These are phyloP conservation scores for Geotrichum bryndzae DNA, from an alignment of 1,139 yeast species.

Conservation along the genomic window DNA sequence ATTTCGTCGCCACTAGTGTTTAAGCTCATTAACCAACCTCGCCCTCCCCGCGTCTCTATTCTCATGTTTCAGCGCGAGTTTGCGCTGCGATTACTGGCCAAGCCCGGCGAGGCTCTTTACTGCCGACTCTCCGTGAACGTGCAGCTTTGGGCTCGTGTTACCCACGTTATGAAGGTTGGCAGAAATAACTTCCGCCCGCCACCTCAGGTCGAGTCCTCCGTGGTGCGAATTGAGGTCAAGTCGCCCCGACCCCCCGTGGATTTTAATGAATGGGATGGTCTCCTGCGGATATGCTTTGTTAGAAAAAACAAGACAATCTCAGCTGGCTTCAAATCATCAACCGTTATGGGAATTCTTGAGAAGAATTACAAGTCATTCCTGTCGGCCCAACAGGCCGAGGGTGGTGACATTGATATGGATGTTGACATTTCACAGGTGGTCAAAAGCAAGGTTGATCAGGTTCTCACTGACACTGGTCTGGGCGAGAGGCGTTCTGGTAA, in stretches of 20 bases:
- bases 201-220: constrained; percentile 96
- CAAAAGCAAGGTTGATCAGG: constrained; percentile 32
- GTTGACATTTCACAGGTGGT: constrained; percentile 24
- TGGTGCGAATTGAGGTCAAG: constrained; percentile 87
- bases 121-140: constrained; percentile 93
- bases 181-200: constrained; percentile 96
- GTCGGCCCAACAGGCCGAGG: constrained; percentile 40
- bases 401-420: constrained; percentile 14
- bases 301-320: constrained; percentile 89
- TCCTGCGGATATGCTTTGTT: constrained; percentile 81
- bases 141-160: constrained; percentile 98
- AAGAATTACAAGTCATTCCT: constrained; percentile 80
- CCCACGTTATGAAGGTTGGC: constrained; percentile 98
- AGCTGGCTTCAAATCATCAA: constrained; percentile 83
- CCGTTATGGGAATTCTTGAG: constrained; percentile 79
- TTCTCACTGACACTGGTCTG: constrained; percentile 63
- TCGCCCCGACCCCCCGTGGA: constrained; percentile 88
- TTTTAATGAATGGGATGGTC: constrained; percentile 95
- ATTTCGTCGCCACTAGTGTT: constrained; percentile 94
- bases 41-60: constrained; percentile 91
- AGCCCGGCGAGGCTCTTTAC: constrained; percentile 91
- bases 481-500: constrained; percentile 87
- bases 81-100: constrained; percentile 84
- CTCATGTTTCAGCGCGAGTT: constrained; percentile 98
- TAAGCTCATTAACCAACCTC: constrained; percentile 81